Base-by-base conservation (phyloP, 1,284 basidiomycete species). In the Tylopilus orsonianus region DNA sequence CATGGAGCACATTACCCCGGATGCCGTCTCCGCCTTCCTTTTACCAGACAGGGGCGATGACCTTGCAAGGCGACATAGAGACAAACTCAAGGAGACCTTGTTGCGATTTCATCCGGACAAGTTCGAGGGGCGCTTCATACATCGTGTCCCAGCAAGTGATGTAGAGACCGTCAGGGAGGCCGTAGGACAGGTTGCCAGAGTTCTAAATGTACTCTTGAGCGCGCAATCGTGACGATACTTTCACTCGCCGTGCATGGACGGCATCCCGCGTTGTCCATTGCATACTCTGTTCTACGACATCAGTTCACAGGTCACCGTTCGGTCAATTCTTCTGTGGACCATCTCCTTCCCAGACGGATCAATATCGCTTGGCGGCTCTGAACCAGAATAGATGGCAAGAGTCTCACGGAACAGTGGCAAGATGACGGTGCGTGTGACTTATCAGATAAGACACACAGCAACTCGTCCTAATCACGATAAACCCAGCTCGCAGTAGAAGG, bases 91-190 rank as follows among this genome's bases (percentile, higher is more conserved):
- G 53, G 87, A 90, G 61, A 79, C 85, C 0, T 78, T 92, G 61
- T 65, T 91, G 27, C 78, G 85, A 12, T 93, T 89, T 64, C 91
- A 93, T 63, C 90, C 91, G 0, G 91, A 94, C 68, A 87, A 91
- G 57, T 93, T 93, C 58, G 85, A 90, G 61, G 81, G 83, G 8
- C 75, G 88, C 37, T 72, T 90, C 26, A 79, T 91, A 72, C 64
- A 65, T 24, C 72, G 75, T 7, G 76, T 93, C 2, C 62, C 61
- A 40, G 69, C 72, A 23, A 74, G 75, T 20, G 93, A 98, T 58
- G 77, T 77, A 66, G 80, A 81, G 52, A 70, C 71, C 36, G 87
- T 97, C 8, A 78, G 80, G 52, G 83, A 88, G 56, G 91, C 83
- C 4, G 86, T 94, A 44, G 87, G 87, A 18, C 78, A 79, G 29